Evolutionary conservation across 495 filamentous ascomycete genomes (phyloP).

Genomic region (Neurospora sp.): DNA sequence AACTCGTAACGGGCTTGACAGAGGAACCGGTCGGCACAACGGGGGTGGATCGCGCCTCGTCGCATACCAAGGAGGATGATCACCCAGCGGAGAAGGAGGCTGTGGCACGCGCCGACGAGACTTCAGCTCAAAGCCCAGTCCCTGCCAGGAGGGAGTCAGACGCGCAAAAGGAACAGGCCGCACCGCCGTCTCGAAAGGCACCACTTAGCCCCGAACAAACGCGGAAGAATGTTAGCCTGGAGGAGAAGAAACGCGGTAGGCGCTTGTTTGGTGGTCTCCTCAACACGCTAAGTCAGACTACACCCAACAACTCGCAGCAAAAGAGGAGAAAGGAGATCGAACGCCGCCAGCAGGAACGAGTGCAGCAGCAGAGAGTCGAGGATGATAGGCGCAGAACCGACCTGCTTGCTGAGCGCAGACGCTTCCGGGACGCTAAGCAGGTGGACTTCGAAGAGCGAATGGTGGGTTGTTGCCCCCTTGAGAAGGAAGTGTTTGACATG

Average conservation of each 20-base stretch:
- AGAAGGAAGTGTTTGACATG: not conserved
- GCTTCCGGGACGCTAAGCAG: constrained; percentile 56
- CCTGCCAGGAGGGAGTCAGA: not conserved
- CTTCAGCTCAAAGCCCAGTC: not conserved
- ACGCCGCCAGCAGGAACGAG: constrained; percentile 75
- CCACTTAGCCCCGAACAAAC: not conserved
- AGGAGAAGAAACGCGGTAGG: constrained; percentile 81
- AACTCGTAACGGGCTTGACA: not conserved
- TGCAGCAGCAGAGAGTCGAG: constrained; percentile 57
- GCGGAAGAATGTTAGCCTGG: constrained; percentile 43
- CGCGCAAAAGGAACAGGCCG: not conserved
- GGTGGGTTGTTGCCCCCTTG: constrained; percentile 39
- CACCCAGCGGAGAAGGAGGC: not conserved
- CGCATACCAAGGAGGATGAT: not conserved
- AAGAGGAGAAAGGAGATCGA: constrained; percentile 83
- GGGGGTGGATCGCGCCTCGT: not conserved
- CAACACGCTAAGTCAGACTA: constrained; percentile 76
- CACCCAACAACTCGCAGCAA: constrained; percentile 48
- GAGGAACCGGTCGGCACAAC: not conserved
- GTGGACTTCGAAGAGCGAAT: constrained; percentile 66
- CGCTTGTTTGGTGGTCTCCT: constrained; percentile 83
- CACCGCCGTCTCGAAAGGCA: not conserved
- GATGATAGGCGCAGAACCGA: constrained; percentile 57
- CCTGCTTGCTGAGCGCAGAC: constrained; percentile 49
- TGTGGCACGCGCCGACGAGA: not conserved